phyloP scores from a whole-genome alignment of 2,329 filamentous ascomycete genomes.

The Cladophialophora chaetospira region DNA sequence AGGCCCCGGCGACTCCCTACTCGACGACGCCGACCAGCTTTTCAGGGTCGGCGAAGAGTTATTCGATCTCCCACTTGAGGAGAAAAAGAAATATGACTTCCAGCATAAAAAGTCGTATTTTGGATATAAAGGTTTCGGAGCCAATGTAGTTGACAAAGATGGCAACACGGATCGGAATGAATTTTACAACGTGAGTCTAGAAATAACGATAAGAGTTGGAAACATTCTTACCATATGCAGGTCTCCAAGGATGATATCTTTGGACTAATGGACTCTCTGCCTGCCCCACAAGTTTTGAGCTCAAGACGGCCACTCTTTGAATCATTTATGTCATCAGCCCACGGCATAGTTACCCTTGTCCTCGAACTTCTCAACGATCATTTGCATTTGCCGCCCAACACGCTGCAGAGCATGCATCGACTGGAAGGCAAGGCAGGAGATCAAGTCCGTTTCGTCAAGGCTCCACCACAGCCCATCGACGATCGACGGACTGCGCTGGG shows the following conservation, averaged over 20 bases:
- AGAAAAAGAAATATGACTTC: conserved; percentile 60
- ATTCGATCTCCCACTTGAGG: conserved; percentile 52
- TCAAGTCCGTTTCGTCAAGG: conserved; percentile 57
- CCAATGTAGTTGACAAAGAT: conserved; percentile 48
- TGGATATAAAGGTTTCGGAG: conserved; percentile 56
- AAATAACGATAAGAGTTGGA: neutral
- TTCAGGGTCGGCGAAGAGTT: conserved; percentile 51
- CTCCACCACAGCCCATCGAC: conserved; percentile 49
- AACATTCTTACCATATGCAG: conserved; percentile 32
- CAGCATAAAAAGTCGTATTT: conserved; percentile 54
- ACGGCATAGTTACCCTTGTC: conserved; percentile 50
- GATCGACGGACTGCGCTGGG: conserved; percentile 49
- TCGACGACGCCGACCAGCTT: conserved; percentile 48
- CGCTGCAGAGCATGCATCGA: conserved; percentile 51
- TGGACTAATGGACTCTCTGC: conserved; percentile 41
- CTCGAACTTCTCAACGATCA: conserved; percentile 48
- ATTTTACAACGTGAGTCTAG: conserved; percentile 54
- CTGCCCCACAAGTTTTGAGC: conserved; percentile 46
- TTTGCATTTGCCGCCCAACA: conserved; percentile 46
- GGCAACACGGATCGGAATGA: conserved; percentile 57
- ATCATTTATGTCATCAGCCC: conserved; percentile 50
- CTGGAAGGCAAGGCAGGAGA: conserved; percentile 49
- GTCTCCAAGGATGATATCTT: conserved; percentile 58
- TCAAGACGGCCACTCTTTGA: conserved; percentile 41
- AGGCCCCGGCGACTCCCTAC: conserved; percentile 43